A percentile compares a stretch with the other conserved stretches of the same genome.
These are phyloP conservation scores for Plasmodium adleri DNA, from an alignment of 169 alveolate species.

Conservation along the genomic window DNA sequence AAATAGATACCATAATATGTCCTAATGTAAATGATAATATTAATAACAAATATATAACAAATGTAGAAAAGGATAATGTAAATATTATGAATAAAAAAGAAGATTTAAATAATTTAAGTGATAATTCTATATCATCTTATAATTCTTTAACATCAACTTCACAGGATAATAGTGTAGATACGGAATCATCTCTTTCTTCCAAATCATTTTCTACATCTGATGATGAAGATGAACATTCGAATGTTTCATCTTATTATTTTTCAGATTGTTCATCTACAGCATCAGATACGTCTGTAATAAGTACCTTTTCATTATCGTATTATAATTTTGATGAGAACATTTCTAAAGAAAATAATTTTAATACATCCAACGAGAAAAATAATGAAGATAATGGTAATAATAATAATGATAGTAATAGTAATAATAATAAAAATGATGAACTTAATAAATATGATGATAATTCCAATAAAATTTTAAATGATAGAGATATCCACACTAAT, in stretches of 20 bases:
- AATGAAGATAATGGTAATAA: conserved; percentile 5
- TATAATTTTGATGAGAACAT: not conserved
- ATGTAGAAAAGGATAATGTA: not conserved
- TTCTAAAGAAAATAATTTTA: conserved; percentile 18
- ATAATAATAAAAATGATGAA: no score
- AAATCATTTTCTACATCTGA: conserved; percentile 10
- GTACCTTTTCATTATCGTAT: conserved; percentile 27
- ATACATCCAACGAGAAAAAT: not conserved
- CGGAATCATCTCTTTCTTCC: conserved; percentile 15
- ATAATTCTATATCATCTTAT: conserved; percentile 10
- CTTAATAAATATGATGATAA: not conserved
- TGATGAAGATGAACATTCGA: conserved; percentile 1
- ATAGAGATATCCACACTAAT: not conserved
- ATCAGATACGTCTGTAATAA: conserved; percentile 28
- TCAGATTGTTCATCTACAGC: conserved; percentile 25
- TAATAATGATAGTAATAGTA: no score
- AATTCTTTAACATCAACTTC: conserved; percentile 10
- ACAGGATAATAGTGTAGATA: conserved; percentile 7
- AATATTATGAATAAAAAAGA: not conserved
- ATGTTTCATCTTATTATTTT: not conserved
- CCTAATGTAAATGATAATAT: conserved; percentile 5
- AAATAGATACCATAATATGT: no score
- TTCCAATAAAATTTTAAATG: conserved; percentile 19
- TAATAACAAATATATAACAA: not conserved
- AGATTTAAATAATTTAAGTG: not conserved